phyloP scores from a whole-genome alignment of 176 grass and related monocot genomes.

The Juncus effusus region DNA sequence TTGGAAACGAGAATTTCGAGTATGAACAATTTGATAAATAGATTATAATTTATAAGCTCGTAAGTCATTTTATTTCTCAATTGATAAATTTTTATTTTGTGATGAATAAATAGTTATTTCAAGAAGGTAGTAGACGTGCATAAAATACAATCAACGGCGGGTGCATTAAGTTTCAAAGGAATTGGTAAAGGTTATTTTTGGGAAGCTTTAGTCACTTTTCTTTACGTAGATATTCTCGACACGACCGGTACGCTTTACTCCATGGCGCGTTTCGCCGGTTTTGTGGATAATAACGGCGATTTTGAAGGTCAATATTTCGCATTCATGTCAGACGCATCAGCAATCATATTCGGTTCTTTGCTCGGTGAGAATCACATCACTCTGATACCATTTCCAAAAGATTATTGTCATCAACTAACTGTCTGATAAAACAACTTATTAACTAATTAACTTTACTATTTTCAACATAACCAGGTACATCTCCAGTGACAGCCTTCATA shows the following conservation, averaged over 20 bases:
- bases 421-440: too few species aligned
- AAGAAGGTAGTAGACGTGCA: conserved; percentile 71
- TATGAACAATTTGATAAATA: not conserved
- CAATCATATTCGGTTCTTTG: conserved; percentile 63
- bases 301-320: conserved; percentile 89
- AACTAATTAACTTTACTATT: not conserved
- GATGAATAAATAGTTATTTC: conserved; percentile 39
- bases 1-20: conserved; percentile 44
- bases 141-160: conserved; percentile 53
- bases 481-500: conserved; percentile 63
- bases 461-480: conserved; percentile 30
- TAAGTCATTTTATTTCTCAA: not conserved
- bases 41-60: not conserved
- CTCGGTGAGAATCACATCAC: conserved; percentile 29
- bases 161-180: conserved; percentile 59
- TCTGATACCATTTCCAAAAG: too few species aligned
- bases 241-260: conserved; percentile 72
- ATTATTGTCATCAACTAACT: too few species aligned
- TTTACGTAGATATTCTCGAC: conserved; percentile 84
- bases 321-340: conserved; percentile 83
- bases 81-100: not conserved
- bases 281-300: conserved; percentile 65
- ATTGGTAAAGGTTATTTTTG: conserved; percentile 44
- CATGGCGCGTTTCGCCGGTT: conserved; percentile 77
- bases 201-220: conserved; percentile 80